Base-by-base conservation (phyloP, 257 asterid genomes). In the Eustoma russellianum region DNA sequence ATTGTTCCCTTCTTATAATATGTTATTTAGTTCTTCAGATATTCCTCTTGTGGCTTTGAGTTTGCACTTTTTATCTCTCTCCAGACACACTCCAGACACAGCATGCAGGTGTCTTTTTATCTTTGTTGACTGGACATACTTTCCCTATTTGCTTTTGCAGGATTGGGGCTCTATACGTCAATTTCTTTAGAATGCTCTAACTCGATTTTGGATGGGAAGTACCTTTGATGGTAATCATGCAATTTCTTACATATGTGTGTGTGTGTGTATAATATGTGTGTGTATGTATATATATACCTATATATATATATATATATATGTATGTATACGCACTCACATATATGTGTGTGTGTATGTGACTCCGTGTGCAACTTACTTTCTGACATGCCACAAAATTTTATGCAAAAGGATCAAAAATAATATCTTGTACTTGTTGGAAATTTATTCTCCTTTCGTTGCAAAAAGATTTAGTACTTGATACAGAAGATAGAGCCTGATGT, bases 131-230 rank as follows among this genome's bases (percentile, higher is more conserved):
- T 50, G 46, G 41, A 13, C 41, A 6, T 59, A 46, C 17, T 12
- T 17, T 11, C 40, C 33, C 33, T 52, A 51, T 60, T 43, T 45
- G 17, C 17, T 35, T 62, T 70, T 66, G 33, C 68, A 87, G 98
- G 97, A 91, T 64, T 91, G 96, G 98, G 65, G 55, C 43, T 81
- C 81, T 34, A 66, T 87, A 30, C 90, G 87, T 69, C 16, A 68
- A 45, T 80, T 88, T 55, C 66, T 87, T 43, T 81, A 78, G 80
- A 70, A 59, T 53, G 71, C 88, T 16, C 64, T 87, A 62, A 65
- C 70, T 64, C 68, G 51, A 53, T 69, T 74, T 65, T 91, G 98
- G 98, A 61, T 76, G 33, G 66, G 72, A 75, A 75, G 60, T 50
- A 59, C 45, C 33, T 64, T 81, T 47, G 57, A 57, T 60, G 93